Base-by-base conservation (phyloP, 495 filamentous ascomycete species). In the Neurospora sp. region DNA sequence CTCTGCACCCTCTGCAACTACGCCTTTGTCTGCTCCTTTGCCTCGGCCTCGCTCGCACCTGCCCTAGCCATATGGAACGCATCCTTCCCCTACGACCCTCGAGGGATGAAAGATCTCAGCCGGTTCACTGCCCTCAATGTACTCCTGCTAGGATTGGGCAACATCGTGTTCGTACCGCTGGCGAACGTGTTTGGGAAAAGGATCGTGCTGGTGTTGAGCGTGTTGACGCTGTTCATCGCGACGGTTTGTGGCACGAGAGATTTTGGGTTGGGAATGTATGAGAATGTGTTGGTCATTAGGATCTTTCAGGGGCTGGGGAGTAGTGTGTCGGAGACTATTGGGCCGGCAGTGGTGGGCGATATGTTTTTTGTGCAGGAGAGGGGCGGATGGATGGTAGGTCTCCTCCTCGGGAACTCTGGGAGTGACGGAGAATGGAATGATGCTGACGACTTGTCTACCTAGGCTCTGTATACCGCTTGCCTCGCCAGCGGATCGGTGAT, bases 171-270 rank as follows among this genome's bases (percentile, higher is more conserved):
- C 84, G 84, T 85, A n/a, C 88, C 88, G 0, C 70, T 89, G n/a
- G 85, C 87, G 7, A 87, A 87, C 71, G 80, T 86, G 10, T 89
- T 80, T 71, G 87, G 88, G 4, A 83, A 87, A n/a, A 84, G 87
- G 3, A 85, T 85, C 6, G 81, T 88, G 40, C 84, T 87, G 40
- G 78, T 89, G 9, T 42, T 87, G 7, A 88, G 86, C 7, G 76
- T 84, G 1, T 70, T 86, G 10, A 78, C 81, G 45, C 82, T 84
- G 73, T 75, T 84, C 2, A 77, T 85, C 2, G 84, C 83, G 69
- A 86, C 86, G 20, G 77, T 83, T 18, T 84, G 83, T 35, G 88
- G 86, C 44, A 84, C 83, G 1, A 78, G 53, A 31, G 53, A 31
- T 27, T 7, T 31, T 61, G 53, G 22, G 10, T 20, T 59, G 48